Base-by-base conservation (phyloP, 1,284 basidiomycete genomes). In the Pterulicium gracile region DNA sequence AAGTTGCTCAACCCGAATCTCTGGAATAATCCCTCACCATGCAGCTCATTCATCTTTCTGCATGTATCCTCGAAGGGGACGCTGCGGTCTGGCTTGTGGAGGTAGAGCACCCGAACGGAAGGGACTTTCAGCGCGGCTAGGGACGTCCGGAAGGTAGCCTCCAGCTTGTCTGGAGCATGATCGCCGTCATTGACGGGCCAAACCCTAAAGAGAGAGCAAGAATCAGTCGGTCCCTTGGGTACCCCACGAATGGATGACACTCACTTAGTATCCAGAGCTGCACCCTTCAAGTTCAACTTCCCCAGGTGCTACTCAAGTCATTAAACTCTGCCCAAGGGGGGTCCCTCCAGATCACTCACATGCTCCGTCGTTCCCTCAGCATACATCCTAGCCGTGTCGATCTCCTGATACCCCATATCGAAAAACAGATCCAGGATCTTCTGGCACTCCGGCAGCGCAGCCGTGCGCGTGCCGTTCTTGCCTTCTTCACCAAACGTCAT, bases 361-460 rank as follows among this genome's bases (percentile, higher is more conserved):
- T 67, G 55, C 54, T 78, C 75, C 0, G 76, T 70, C 0, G 73
- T 76, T 3, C 73, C 73, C 19, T 67, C 65, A 1, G 58, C 70
- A 47, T 79, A 79, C 47, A 68, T 53, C 14, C 69, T 58, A 1
- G 73, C 70, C 0, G 74, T 75, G 43, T 78, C 75, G 23, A 78
- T 46, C 51, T 75, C 72, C 19, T 54, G 62, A 50, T 71, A 61
- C 1, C 71, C 70, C 43, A 67, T 54, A 7, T 54, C 53, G 47
- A 70, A 62, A 58, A 71, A 74, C 3, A 64, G 53, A 43, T 76
- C 65, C 44, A 78, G 51, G 45, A 76, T 67, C 46, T 66, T 61
- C 52, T 73, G 69, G 49, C 64, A 67, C 39, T 68, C 61, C 2
- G 56, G 52, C 34, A 60, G 46, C 21, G 67, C 64, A 3, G 61